These are phyloP conservation scores for Balakata baccata DNA, from an alignment of 345 rosid species.

Conservation along the genomic window DNA sequence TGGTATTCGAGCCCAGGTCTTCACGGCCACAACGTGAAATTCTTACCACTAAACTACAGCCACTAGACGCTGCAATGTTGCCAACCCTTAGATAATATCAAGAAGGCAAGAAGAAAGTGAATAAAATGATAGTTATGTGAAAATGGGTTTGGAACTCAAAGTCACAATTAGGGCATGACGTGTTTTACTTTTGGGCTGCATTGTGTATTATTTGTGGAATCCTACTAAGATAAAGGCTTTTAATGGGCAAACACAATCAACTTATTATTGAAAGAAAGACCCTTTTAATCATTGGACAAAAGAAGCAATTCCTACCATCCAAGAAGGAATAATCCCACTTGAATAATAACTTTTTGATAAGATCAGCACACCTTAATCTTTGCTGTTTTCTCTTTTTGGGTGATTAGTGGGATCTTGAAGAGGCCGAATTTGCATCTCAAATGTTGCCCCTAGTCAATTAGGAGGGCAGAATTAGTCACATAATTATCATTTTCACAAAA, in stretches of 20 bases:
- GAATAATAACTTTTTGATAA: slow-evolving; percentile 5
- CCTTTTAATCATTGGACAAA: slow-evolving; percentile 22
- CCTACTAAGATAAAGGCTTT: slow-evolving; percentile 5
- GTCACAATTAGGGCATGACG: background rate
- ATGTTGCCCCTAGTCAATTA: background rate
- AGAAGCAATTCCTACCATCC: slow-evolving; percentile 33
- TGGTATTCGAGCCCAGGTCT: slow-evolving; percentile 91
- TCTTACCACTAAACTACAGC: slow-evolving; percentile 13
- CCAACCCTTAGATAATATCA: no score
- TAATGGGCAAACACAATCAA: slow-evolving; percentile 1
- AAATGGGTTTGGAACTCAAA: background rate
- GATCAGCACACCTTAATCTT: slow-evolving; percentile 9
- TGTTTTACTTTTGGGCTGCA: background rate
- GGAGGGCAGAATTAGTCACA: background rate
- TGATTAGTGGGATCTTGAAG: background rate
- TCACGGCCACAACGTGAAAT: slow-evolving; percentile 11
- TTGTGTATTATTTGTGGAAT: background rate
- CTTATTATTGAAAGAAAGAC: background rate
- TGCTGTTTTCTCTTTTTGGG: background rate
- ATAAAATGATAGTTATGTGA: no score
- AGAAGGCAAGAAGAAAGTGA: no score
- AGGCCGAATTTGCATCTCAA: background rate
- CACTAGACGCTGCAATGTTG: no score
- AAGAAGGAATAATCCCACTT: slow-evolving; percentile 15
- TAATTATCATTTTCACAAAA: slow-evolving; percentile 19